A percentile compares a stretch with the other conserved stretches of the same genome.
phyloP scores from a whole-genome alignment of 1,284 basidiomycete genomes.

The Cryptococcus maquisensis region DNA sequence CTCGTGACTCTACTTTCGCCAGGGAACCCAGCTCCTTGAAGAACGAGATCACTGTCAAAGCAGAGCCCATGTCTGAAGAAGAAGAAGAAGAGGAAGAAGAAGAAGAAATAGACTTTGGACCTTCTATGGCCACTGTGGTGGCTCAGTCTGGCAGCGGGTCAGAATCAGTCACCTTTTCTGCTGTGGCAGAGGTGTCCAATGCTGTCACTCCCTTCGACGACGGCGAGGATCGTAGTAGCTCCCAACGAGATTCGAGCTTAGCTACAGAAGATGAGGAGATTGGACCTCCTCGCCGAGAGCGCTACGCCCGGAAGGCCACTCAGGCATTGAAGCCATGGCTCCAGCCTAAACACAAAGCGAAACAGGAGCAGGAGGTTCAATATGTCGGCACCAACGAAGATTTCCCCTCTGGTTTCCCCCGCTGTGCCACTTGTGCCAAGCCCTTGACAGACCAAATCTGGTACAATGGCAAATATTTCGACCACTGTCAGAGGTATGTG shows the following conservation, averaged over 20 bases:
- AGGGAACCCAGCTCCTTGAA: conserved; percentile 14
- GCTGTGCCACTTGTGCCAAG: conserved; percentile 39
- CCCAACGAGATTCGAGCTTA: no score
- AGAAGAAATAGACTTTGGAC: neutral
- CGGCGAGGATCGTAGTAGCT: no score
- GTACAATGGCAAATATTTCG: conserved; percentile 34
- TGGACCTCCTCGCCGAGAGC: conserved; percentile 15
- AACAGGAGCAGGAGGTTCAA: conserved; percentile 2
- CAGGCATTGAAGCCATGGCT: conserved; percentile 30
- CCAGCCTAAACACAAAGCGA: conserved; percentile 6
- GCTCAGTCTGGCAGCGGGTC: neutral
- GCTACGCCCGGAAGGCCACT: conserved; percentile 20
- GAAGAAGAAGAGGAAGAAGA: neutral
- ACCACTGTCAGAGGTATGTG: conserved; percentile 37
- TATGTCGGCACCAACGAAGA: conserved; percentile 17
- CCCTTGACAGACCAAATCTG: conserved; percentile 35
- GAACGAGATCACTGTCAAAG: conserved; percentile 10
- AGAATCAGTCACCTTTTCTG: no score
- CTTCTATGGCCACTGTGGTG: conserved; percentile 2
- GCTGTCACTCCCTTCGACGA: no score
- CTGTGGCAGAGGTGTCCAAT: no score
- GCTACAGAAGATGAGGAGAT: no score
- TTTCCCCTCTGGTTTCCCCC: conserved; percentile 23
- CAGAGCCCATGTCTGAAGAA: conserved; percentile 1
- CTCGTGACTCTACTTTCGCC: conserved; percentile 6